Conservation (phyloP, 2,329 filamentous ascomycete species). For the Epichloe sibirici region DNA sequence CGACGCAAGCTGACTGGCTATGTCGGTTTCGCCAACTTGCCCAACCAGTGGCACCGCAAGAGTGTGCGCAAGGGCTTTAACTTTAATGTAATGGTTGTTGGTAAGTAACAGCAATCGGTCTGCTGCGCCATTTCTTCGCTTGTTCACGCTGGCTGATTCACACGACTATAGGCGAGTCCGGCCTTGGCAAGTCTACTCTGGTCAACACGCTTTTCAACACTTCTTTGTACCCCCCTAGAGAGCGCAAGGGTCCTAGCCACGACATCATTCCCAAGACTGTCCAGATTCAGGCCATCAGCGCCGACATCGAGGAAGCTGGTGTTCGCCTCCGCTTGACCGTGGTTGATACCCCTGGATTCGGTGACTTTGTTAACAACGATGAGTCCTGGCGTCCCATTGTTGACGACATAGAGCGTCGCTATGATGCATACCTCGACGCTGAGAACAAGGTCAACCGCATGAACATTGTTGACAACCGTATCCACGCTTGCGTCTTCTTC, state of each 20-base stretch:
- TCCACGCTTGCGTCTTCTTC: slow-evolving; percentile 98
- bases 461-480: slow-evolving; percentile 99
- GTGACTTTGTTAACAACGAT: slow-evolving; percentile 99
- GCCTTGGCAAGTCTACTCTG: slow-evolving; percentile 95
- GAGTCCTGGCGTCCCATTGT: slow-evolving; percentile 98
- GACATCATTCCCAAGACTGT: slow-evolving; percentile 99
- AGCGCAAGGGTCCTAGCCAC: slow-evolving; percentile 92
- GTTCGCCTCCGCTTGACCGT: slow-evolving; percentile 93
- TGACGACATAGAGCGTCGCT: slow-evolving; percentile 98
- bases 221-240: slow-evolving; percentile 94
- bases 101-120: slow-evolving; percentile 44
- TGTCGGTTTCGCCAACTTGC: slow-evolving; percentile 95
- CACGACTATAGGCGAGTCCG: slow-evolving; percentile 76
- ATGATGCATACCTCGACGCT: slow-evolving; percentile 94
- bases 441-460: slow-evolving; percentile 99
- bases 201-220: slow-evolving; percentile 99
- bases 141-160: neutral
- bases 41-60: slow-evolving; percentile 99
- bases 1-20: slow-evolving; percentile 97
- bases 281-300: slow-evolving; percentile 86
- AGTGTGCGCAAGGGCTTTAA: slow-evolving; percentile 99
- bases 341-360: slow-evolving; percentile 94
- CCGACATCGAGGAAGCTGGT: slow-evolving; percentile 96
- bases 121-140: neutral
- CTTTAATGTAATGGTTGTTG: slow-evolving; percentile 99